phyloP scores from a whole-genome alignment of 768 basidiomycete species.

The Mycena belliarum region DNA sequence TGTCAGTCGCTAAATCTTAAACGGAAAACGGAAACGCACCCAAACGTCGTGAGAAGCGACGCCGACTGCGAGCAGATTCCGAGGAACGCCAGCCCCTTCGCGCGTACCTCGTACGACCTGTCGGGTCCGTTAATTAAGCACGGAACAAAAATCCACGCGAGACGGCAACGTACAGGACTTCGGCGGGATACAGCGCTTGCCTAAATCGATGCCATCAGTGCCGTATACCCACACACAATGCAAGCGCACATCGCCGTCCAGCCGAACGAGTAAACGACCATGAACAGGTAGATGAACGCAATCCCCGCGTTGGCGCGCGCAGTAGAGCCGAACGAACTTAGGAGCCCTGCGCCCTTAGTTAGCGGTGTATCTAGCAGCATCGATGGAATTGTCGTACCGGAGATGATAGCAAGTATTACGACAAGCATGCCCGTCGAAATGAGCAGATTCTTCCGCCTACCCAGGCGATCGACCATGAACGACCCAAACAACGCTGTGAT shows the following conservation, averaged over 20 bases:
- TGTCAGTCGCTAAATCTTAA: not conserved
- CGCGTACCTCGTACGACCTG: constrained; percentile 44
- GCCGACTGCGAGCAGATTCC: constrained; percentile 44
- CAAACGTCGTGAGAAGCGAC: constrained; percentile 52
- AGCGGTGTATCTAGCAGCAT: not conserved
- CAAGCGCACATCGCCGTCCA: constrained; percentile 49
- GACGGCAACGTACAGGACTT: constrained; percentile 36
- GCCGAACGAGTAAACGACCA: constrained; percentile 55
- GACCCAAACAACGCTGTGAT: constrained; percentile 31
- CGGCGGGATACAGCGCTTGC: constrained; percentile 56
- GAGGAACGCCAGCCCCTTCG: constrained; percentile 55
- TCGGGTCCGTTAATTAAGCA: not conserved
- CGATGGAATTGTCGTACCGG: constrained; percentile 26
- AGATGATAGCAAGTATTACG: constrained; percentile 45
- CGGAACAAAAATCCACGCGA: too few relatives aligned
- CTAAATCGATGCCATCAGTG: constrained; percentile 23
- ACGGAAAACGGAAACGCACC: constrained; percentile 29
- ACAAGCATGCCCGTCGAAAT: constrained; percentile 38
- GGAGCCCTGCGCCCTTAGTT: constrained; percentile 30
- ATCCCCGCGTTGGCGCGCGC: constrained; percentile 52
- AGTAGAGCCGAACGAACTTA: constrained; percentile 36
- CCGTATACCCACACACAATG: not conserved
- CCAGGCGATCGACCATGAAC: constrained; percentile 48
- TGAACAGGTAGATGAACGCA: constrained; percentile 50
- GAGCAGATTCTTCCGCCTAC: constrained; percentile 47